These are phyloP conservation scores for Fusarium sp. DNA, from an alignment of 2,329 filamentous ascomycete genomes.

Conservation along the genomic window DNA sequence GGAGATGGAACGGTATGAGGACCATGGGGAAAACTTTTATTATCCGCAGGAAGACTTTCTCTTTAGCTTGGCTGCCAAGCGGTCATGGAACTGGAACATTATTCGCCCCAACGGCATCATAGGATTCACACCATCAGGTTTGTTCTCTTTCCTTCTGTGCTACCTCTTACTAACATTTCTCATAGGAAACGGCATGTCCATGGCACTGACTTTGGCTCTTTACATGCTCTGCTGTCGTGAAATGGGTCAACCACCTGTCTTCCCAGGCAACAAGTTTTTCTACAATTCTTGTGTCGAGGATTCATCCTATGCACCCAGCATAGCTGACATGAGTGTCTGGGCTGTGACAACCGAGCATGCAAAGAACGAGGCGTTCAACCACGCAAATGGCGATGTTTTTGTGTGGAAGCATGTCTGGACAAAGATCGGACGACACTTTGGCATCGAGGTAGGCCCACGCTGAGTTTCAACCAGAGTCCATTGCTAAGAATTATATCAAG, in stretches of 20 bases:
- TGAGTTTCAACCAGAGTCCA: not conserved
- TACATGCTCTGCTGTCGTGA: slow-evolving; percentile 29
- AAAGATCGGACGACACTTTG: slow-evolving; percentile 9
- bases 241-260: slow-evolving; percentile 17
- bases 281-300: slow-evolving; percentile 22
- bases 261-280: slow-evolving; percentile 32
- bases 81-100: slow-evolving; percentile 29
- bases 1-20: slow-evolving; percentile 27
- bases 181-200: slow-evolving; percentile 32
- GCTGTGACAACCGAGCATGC: slow-evolving; percentile 5
- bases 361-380: slow-evolving; percentile 12
- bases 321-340: slow-evolving; percentile 16
- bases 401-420: slow-evolving; percentile 14
- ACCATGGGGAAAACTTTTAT: slow-evolving; percentile 33
- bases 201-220: slow-evolving; percentile 26
- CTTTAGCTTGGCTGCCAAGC: slow-evolving; percentile 23
- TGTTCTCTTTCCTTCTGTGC: not conserved
- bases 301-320: slow-evolving; percentile 21
- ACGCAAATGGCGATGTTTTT: slow-evolving; percentile 4
- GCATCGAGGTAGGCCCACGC: slow-evolving; percentile 7
- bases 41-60: slow-evolving; percentile 31
- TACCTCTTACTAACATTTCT: not conserved
- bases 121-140: slow-evolving; percentile 29
- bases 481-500: not conserved
- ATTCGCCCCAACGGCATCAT: slow-evolving; percentile 33